Conservation (phyloP, 495 filamentous ascomycete species). For the Parathielavia appendiculata region DNA sequence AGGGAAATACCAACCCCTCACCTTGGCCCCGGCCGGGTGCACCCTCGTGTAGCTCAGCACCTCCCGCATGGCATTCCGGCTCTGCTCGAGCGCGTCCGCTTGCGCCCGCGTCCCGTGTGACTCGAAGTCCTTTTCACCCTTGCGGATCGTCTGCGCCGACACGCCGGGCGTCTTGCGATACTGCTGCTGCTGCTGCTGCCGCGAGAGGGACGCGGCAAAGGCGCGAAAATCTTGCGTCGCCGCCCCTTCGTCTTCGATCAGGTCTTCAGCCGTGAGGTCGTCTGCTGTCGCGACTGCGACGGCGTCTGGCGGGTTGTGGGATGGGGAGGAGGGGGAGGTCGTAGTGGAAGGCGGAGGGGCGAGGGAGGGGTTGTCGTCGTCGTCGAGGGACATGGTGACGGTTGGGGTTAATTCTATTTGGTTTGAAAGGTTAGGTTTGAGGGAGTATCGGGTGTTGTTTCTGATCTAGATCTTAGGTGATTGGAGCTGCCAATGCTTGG, state of each 20-base stretch:
- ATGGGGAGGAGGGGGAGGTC: not conserved
- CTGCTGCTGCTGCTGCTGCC: constrained; percentile 34
- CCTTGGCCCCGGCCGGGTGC: constrained; percentile 37
- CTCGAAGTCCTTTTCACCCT: constrained; percentile 94
- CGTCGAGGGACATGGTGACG: constrained; percentile 39
- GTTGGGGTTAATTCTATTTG: not conserved
- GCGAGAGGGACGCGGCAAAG: constrained; percentile 7
- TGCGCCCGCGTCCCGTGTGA: constrained; percentile 81
- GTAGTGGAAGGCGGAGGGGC: not conserved
- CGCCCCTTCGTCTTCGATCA: constrained; percentile 65
- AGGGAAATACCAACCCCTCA: constrained; percentile 53
- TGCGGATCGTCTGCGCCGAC: constrained; percentile 42
- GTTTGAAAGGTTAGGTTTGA: not conserved
- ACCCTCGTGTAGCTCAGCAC: constrained; percentile 68
- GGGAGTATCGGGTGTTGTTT: not conserved
- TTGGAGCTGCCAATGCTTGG: too few relatives aligned
- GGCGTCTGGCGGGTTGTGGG: constrained; percentile 1
- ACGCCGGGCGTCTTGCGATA: constrained; percentile 42
- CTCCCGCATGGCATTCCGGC: constrained; percentile 84
- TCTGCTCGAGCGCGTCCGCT: constrained; percentile 65
- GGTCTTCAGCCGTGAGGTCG: constrained; percentile 33
- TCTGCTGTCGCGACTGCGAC: constrained; percentile 19
- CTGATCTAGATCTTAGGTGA: too few relatives aligned
- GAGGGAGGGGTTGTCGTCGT: constrained; percentile 37
- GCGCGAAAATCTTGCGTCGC: constrained; percentile 67